phyloP scores from a whole-genome alignment of 2,329 filamentous ascomycete genomes.

The Colletotrichum cereale region DNA sequence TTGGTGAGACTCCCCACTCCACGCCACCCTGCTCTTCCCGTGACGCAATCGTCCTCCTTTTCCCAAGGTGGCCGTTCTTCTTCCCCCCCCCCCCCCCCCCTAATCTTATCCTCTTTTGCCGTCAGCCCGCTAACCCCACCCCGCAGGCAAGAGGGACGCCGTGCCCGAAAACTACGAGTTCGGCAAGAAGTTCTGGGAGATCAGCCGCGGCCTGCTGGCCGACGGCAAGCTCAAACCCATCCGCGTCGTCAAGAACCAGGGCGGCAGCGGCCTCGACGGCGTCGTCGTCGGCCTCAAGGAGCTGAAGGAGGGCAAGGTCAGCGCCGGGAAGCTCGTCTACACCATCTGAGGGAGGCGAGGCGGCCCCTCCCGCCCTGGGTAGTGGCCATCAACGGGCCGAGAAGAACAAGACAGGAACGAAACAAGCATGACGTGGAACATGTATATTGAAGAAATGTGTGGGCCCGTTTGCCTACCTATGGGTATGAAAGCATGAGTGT shows the following conservation, averaged over 20 bases:
- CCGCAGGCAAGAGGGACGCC: constrained; percentile 25
- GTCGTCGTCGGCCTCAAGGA: constrained; percentile 50
- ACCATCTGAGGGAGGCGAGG: constrained; percentile 43
- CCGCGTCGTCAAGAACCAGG: constrained; percentile 46
- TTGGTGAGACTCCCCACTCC: constrained; percentile 6
- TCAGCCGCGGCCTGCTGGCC: constrained; percentile 49
- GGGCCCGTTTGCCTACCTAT: not conserved
- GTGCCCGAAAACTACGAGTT: constrained; percentile 48
- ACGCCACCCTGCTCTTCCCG: not conserved
- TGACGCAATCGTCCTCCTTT: not conserved
- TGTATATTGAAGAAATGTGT: not conserved
- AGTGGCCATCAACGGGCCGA: not conserved
- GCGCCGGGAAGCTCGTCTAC: constrained; percentile 59
- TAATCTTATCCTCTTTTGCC: not conserved
- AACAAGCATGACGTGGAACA: not conserved
- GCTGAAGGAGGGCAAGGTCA: constrained; percentile 50
- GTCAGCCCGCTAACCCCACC: not conserved
- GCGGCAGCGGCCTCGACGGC: constrained; percentile 50
- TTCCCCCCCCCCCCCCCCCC: not conserved
- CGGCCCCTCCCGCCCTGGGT: not conserved
- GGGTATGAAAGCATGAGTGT: not conserved
- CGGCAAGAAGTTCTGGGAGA: constrained; percentile 50
- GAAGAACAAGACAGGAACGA: not conserved
- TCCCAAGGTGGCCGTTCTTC: no score
- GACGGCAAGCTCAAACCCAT: constrained; percentile 52